Conservation (phyloP, 495 filamentous ascomycete species). For the Aspergillus incahuasiensis region DNA sequence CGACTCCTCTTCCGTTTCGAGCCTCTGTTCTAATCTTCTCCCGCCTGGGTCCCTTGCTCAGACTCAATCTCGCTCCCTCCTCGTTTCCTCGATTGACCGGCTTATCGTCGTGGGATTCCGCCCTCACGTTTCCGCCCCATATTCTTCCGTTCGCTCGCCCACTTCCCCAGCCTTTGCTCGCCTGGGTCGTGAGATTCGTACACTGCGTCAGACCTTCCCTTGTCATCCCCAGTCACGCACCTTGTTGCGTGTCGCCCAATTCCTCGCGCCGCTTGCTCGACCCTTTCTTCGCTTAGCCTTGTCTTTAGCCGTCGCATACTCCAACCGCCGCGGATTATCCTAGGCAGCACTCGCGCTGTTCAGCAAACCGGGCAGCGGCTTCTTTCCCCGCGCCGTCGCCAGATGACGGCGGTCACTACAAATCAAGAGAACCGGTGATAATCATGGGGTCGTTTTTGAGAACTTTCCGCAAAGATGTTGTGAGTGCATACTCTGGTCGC, state of each 20-base stretch:
- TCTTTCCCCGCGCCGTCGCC: conserved; percentile 18
- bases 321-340: conserved; percentile 9
- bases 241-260: not conserved
- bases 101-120: conserved; percentile 20
- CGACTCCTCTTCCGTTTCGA: not conserved
- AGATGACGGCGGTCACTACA: conserved; percentile 33
- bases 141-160: conserved; percentile 16
- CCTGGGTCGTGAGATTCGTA: conserved; percentile 8
- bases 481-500: conserved; percentile 20
- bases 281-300: not conserved
- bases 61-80: conserved; percentile 2
- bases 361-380: conserved; percentile 16
- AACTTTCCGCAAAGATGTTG: conserved; percentile 39
- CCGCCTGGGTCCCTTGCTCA: not conserved
- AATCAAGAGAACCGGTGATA: conserved; percentile 22
- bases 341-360: conserved; percentile 8
- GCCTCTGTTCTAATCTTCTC: not conserved
- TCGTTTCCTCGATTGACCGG: conserved; percentile 5
- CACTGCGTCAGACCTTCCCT: not conserved
- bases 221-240: conserved; percentile 10
- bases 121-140: conserved; percentile 26
- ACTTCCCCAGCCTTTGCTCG: conserved; percentile 4
- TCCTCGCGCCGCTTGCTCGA: not conserved
- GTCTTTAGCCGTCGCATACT: conserved; percentile 12
- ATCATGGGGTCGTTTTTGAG: conserved; percentile 44